These are phyloP conservation scores for Aspergillus bridgeri DNA, from an alignment of 495 filamentous ascomycete genomes.

Conservation along the genomic window DNA sequence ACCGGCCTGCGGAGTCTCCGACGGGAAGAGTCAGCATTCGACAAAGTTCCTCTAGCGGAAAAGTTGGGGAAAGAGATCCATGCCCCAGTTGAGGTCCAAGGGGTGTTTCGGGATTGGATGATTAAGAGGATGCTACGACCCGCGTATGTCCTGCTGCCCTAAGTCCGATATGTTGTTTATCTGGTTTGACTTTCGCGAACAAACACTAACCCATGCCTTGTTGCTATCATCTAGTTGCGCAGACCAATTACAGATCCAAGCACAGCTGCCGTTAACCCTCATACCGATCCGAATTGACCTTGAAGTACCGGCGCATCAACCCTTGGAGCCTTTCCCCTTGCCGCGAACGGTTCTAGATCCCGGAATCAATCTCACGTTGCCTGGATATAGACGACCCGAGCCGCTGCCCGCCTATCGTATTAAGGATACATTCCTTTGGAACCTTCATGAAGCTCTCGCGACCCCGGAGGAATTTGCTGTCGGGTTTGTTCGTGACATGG, in stretches of 20 bases:
- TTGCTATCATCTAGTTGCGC: conserved; percentile 29
- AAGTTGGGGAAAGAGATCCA: conserved; percentile 82
- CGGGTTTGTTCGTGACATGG: conserved; percentile 87
- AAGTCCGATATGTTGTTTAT: neutral
- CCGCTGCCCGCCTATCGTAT: conserved; percentile 76
- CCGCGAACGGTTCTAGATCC: conserved; percentile 60
- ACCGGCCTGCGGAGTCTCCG: conserved; percentile 81
- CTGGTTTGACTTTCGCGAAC: conserved; percentile 2
- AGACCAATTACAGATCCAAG: conserved; percentile 76
- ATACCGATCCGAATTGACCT: conserved; percentile 97
- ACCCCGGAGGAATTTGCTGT: conserved; percentile 94
- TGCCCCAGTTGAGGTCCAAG: conserved; percentile 78
- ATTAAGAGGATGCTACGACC: conserved; percentile 62
- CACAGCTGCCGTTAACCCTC: conserved; percentile 78
- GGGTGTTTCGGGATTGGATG: conserved; percentile 95
- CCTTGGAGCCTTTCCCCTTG: conserved; percentile 66
- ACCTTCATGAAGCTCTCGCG: conserved; percentile 88
- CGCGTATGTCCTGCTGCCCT: conserved; percentile 31
- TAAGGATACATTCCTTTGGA: conserved; percentile 95
- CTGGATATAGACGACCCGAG: conserved; percentile 75
- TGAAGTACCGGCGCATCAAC: conserved; percentile 77
- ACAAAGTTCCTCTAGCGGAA: conserved; percentile 59
- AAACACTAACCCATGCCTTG: conserved; percentile 15
- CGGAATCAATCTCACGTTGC: conserved; percentile 59
- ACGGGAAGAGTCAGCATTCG: conserved; percentile 67